Conservation (phyloP, 495 filamentous ascomycete genomes). For the Aspergillus panamensis region DNA sequence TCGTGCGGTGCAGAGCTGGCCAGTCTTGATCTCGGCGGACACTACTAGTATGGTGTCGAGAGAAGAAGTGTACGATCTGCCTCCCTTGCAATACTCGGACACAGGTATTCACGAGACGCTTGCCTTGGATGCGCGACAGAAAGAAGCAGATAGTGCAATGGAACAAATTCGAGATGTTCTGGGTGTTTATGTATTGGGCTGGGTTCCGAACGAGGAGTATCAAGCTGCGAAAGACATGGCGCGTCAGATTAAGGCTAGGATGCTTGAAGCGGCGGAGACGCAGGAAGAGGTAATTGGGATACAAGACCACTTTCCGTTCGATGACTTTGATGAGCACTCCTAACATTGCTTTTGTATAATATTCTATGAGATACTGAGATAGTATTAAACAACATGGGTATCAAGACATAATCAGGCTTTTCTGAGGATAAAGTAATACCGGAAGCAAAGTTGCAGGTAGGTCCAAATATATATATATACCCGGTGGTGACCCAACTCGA, state of each 20-base stretch:
- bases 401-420: too few species aligned
- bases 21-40: background rate
- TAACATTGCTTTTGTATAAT: slow-evolving; percentile 1
- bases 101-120: slow-evolving; percentile 19
- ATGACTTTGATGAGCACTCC: slow-evolving; percentile 28
- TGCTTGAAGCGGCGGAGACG: slow-evolving; percentile 26
- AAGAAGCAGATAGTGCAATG: slow-evolving; percentile 25
- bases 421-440: too few species aligned
- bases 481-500: too few species aligned
- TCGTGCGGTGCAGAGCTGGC: slow-evolving; percentile 20
- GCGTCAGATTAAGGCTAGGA: slow-evolving; percentile 18
- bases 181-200: slow-evolving; percentile 24
- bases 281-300: slow-evolving; percentile 7
- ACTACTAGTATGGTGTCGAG: background rate
- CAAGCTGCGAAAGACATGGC: slow-evolving; percentile 18
- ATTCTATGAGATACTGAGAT: background rate
- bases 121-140: slow-evolving; percentile 19
- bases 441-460: too few species aligned
- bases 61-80: background rate
- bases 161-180: slow-evolving; percentile 20
- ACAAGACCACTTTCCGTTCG: slow-evolving; percentile 27
- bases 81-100: slow-evolving; percentile 21
- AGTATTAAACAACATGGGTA: too few species aligned
- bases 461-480: too few species aligned
- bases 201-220: slow-evolving; percentile 26